Evolutionary conservation across 2,329 filamentous ascomycete species (phyloP), one percentile per base, ranked within the genome.

Genomic region (Sphaerulina vaccinii): DNA sequence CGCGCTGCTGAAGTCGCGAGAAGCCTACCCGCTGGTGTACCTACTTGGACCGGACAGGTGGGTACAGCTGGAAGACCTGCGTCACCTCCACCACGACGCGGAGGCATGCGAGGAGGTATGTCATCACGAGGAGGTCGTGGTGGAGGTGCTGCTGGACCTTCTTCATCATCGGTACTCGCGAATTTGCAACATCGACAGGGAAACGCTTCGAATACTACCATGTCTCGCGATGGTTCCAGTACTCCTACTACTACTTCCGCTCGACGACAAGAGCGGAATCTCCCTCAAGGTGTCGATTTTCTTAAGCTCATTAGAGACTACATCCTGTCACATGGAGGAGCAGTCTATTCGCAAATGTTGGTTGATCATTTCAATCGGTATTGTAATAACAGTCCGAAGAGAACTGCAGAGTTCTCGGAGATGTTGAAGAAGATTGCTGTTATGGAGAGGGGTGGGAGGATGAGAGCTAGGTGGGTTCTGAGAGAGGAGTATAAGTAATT

Each of bases 41-140:
- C 93, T 7, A 96, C 92, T 1, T 97, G 92, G 92, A 97, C 92
- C 0, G 92, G 93, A 1, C 83, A 87, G 61, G 83, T 87, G 40
- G 92, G 92, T 8, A 80, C 86, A 43, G 84, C 84, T 3, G 92
- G 91, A 1, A 79, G 87, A 29, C 87, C 87, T 1, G 79, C 82
- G 21, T 76, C 74, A 73, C 51, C 75, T 68, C 52, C 68, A 61
- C 51, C 78, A 74, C 16, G 77, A 78, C 18, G 78, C 73, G 35
- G 71, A 65, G 24, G 71, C 21, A 55, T 56, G 9, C 78, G 71
- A 27, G 59, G 59, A 15, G 47, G 59, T 16, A 49, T 63, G 36
- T 33, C 59, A 18, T 58, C 61, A 29, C 59, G 59, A 15, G n/a
- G n/a, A n/a, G 65, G 63, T 35, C 51, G 65, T 2, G 72, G 68